Conservation (phyloP, 78 protist genomes). For the Cavenderia fasciculata region DNA sequence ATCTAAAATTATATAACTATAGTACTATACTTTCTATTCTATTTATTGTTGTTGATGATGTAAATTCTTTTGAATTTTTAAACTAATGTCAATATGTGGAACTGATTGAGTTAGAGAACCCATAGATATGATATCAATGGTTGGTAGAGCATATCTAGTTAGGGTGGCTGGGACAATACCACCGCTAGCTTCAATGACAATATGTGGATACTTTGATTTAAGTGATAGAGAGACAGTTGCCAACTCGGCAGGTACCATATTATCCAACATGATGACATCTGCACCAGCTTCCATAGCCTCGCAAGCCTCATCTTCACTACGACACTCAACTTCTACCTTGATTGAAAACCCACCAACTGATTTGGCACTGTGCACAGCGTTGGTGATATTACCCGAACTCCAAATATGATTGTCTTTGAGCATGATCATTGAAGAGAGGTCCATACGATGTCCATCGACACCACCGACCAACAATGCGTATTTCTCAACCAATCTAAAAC, state of each 20-base stretch:
- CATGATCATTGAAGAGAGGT: conserved; percentile 91
- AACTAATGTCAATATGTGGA: conserved; percentile 87
- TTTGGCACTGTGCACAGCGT: conserved; percentile 86
- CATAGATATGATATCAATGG: conserved; percentile 90
- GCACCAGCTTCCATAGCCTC: conserved; percentile 92
- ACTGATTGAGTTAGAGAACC: conserved; percentile 89
- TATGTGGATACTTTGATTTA: conserved; percentile 81
- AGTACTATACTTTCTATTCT: too few relatives aligned
- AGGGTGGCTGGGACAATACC: conserved; percentile 90
- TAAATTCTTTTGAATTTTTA: conserved; percentile 85
- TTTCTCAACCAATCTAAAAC: conserved; percentile 92
- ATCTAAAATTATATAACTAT: too few relatives aligned
- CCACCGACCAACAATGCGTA: conserved; percentile 95
- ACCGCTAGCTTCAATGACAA: conserved; percentile 93
- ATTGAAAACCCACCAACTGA: conserved; percentile 91
- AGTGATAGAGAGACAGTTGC: not conserved
- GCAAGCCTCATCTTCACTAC: conserved; percentile 78
- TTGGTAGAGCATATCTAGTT: conserved; percentile 20
- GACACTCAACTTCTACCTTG: conserved; percentile 95
- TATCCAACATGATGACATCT: conserved; percentile 96
- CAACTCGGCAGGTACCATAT: conserved; percentile 71
- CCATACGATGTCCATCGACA: conserved; percentile 93
- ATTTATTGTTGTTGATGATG: not conserved
- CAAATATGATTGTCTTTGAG: conserved; percentile 95
- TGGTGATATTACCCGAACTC: conserved; percentile 84